Evolutionary conservation across 352 stramenopile genomes (phyloP), one percentile per base, ranked within the genome.

Genomic region (Globisporangium nodosum): DNA sequence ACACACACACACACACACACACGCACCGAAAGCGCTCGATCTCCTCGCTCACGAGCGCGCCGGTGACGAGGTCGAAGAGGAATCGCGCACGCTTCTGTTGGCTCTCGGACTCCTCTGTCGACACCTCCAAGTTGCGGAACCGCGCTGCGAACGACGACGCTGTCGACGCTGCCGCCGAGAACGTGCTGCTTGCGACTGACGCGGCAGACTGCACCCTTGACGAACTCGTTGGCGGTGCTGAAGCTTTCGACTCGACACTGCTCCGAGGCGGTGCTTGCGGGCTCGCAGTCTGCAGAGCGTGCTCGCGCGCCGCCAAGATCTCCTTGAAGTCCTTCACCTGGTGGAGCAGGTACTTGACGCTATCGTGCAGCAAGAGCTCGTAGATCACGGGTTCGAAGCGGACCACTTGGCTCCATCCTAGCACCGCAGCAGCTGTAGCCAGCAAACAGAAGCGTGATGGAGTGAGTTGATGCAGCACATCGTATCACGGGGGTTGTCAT

Each of bases 351-450:
- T 89, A 91, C 54, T 82, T 84, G 61, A 86, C 52, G 48, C 70
- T 74, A 59, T 88, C 81, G 46, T 89, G 71, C 31, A 91, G 57
- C 39, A 85, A 61, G 5, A 91, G 60, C 58, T 88, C 81, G 64
- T 85, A 82, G 20, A 89, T 83, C n/a, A 51, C 65, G 21, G 81
- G 74, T 39, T 87, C 74, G 55, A 83, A 76, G 18, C 56, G 69
- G 16, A 68, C 55, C 16, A 76, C 64, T 45, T 87, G 69, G 47
- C 69, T 74, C 81, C 81, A 91, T 5, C 65, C 55, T 3, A 56
- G 61, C 24, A 86, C 63, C 6, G 67, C 73, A 30, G 57, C 61
- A 20, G 71, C 79, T 85, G 49, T 16, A 33, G 5, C 24, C 40
- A 24, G 20, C 24, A 35, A n/a, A n/a, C n/a, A n/a, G n/a, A 47